Evolutionary conservation across 371 early-diverging fungal species (phyloP), one percentile per base, ranked within the genome.

Genomic region (Capniomyces stellatus): DNA sequence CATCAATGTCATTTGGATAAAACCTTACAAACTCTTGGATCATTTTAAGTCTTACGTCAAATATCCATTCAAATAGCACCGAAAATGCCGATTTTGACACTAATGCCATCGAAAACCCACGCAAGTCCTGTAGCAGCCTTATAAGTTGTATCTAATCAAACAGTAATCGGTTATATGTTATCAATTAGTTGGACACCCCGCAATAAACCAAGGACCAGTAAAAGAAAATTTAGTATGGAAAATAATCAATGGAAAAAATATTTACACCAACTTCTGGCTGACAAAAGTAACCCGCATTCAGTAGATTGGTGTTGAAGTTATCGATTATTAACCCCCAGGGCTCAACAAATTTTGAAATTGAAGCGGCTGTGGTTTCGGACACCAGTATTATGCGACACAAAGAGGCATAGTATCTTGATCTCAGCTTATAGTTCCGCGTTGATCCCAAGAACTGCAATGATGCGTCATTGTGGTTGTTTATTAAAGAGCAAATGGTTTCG

Each of bases 11-110:
- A 22, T 74, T 76, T 21, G 65, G 70, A 75, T 79, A 82, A 12
- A 85, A 76, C 52, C 82, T 80, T 40, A 89, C 62, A 1, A 79
- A 79, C 19, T 76, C 75, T 27, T 76, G 61, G 19, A 88, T 53
- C 8, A 84, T 61, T 1, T 70, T 74, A 31, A 77, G 74, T 56
- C 83, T 79, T 10, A 72, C 66, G 21, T 80, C 71, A 57, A 75
- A 80, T 41, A 91, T 77, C 93, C 93, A 92, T 30, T 86, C 85
- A 58, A 85, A 89, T 60, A 91, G 85, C 28, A 83, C 29, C 19
- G 62, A 58, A 60, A 77, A 91, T 54, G 77, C 73, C 41, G 70
- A 66, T 54, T 76, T 74, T 3, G 65, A 75, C 51, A 72, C 70
- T 22, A 85, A 75, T 15, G 87, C 77, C 0, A 73, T 62, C 43